Conservation (phyloP, 208 protist species). For the Leishmania lainsoni region DNA sequence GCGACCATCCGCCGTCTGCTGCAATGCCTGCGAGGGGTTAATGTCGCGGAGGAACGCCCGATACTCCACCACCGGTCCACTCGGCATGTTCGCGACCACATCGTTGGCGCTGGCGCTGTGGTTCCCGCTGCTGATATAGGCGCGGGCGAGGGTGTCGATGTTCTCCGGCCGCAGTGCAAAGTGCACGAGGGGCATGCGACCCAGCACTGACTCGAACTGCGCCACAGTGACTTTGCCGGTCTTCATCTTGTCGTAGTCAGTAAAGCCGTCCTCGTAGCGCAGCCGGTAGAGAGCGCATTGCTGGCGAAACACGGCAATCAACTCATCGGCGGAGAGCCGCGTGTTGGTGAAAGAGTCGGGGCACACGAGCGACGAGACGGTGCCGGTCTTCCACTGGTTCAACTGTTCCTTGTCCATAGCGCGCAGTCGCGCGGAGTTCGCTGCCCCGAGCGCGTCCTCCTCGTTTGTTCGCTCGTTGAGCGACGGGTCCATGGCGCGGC, state of each 20-base stretch:
- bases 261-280: constrained; percentile 81
- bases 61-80: constrained; percentile 60
- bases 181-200: constrained; percentile 75
- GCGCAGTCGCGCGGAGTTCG: not conserved
- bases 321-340: constrained; percentile 41
- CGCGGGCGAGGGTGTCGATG: constrained; percentile 59
- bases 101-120: not conserved
- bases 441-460: not conserved
- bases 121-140: constrained; percentile 43
- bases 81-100: not conserved
- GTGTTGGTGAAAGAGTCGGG: constrained; percentile 36
- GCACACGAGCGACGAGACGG: constrained; percentile 21
- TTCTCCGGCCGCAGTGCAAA: constrained; percentile 73
- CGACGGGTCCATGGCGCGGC: constrained; percentile 59
- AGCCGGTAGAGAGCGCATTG: constrained; percentile 75
- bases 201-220: constrained; percentile 86
- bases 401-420: constrained; percentile 11
- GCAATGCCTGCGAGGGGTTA: constrained; percentile 37
- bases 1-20: constrained; percentile 13
- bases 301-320: constrained; percentile 61
- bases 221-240: constrained; percentile 73
- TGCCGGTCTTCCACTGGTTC: constrained; percentile 13
- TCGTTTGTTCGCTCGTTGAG: constrained; percentile 3
- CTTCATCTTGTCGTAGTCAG: constrained; percentile 84
- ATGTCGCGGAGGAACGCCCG: constrained; percentile 72